Evolutionary conservation across 2,329 filamentous ascomycete species (phyloP), one percentile per base, ranked within the genome.

Genomic region (Neocatenulostroma microsporum): DNA sequence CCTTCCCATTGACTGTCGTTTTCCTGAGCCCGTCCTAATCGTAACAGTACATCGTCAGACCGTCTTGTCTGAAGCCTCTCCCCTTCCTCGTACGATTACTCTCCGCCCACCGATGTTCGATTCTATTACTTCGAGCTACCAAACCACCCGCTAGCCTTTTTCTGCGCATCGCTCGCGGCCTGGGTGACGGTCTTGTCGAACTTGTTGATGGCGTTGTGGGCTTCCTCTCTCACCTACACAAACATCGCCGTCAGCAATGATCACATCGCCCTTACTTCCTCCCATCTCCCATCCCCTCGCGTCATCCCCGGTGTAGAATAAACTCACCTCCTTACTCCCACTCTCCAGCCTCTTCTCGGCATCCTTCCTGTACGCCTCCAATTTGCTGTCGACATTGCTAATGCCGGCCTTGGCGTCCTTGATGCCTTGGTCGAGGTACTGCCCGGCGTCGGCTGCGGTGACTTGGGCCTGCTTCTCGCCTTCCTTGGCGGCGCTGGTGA

Each of bases 61-160:
- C n/a, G n/a, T n/a, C n/a, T n/a, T n/a, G n/a, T n/a, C n/a, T n/a
- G n/a, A n/a, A n/a, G n/a, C n/a, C n/a, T n/a, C n/a, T n/a, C n/a
- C n/a, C n/a, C n/a, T n/a, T n/a, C n/a, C n/a, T n/a, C n/a, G n/a
- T n/a, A n/a, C n/a, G n/a, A n/a, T n/a, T n/a, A n/a, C n/a, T n/a
- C n/a, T n/a, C n/a, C n/a, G n/a, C n/a, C n/a, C n/a, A n/a, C n/a
- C n/a, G n/a, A n/a, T n/a, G n/a, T n/a, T n/a, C n/a, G n/a, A 20
- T 21, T 18, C 23, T 13, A 33, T 41, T 49, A 50, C 42, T 50
- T 51, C n/a, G 45, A 39, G 21, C 73, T 73, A 39, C 86, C 80
- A 55, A 94, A 93, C 88, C 87, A 94, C 58, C 82, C 75, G 27
- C 81, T 83, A 51, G 93, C 62, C 46, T 81, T 81, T 52, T 78